phyloP scores from a whole-genome alignment of 768 basidiomycete genomes.

The Collybia mongolica region DNA sequence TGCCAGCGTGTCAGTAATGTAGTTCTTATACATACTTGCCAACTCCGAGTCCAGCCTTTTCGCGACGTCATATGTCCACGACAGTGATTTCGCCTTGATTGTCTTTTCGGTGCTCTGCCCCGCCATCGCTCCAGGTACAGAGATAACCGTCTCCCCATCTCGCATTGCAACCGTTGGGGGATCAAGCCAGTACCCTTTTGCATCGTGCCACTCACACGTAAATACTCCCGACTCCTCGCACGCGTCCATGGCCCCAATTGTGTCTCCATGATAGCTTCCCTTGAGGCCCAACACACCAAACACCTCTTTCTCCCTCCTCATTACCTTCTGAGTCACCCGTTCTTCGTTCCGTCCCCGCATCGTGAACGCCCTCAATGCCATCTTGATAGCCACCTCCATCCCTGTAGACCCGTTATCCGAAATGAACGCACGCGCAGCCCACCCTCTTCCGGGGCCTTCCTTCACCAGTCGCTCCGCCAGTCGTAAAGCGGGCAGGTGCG shows the following conservation, averaged over 20 bases:
- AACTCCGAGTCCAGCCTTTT: constrained; percentile 58
- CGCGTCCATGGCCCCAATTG: constrained; percentile 97
- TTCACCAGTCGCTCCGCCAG: constrained; percentile 78
- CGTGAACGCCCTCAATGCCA: constrained; percentile 80
- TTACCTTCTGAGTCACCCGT: constrained; percentile 25
- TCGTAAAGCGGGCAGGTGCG: constrained; percentile 80
- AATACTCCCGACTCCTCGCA: constrained; percentile 82
- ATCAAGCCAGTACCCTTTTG: constrained; percentile 92
- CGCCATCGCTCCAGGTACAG: constrained; percentile 44
- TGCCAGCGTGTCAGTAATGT: constrained; percentile 54
- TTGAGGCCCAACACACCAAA: constrained; percentile 83
- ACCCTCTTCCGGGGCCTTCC: constrained; percentile 80
- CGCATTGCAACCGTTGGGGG: constrained; percentile 76
- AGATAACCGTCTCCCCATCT: constrained; percentile 53
- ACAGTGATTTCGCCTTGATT: constrained; percentile 43
- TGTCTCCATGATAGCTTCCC: constrained; percentile 97
- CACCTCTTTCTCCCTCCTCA: constrained; percentile 38
- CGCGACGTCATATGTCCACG: constrained; percentile 69
- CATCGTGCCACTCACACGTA: constrained; percentile 94
- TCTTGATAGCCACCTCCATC: constrained; percentile 97
- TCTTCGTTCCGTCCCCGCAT: constrained; percentile 19
- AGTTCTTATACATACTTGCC: constrained; percentile 58
- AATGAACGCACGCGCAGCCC: constrained; percentile 91
- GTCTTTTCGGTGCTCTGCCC: constrained; percentile 8
- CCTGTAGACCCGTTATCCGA: constrained; percentile 95